phyloP scores from a whole-genome alignment of 768 basidiomycete genomes.

The Phanerochaete sordida region DNA sequence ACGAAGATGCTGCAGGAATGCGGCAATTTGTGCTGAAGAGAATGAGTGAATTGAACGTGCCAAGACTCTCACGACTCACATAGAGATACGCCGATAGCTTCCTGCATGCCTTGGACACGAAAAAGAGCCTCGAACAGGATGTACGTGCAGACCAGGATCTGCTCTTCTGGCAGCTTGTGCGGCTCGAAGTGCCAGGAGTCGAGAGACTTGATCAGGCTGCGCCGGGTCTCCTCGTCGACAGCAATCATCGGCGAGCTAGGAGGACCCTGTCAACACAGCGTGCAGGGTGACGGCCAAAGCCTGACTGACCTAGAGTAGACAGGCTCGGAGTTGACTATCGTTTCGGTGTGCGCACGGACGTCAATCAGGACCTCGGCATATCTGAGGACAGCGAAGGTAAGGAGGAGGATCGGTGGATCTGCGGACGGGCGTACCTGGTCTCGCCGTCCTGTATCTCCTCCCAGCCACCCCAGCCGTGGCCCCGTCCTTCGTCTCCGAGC shows the following conservation, averaged over 20 bases:
- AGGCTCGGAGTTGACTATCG: slow-evolving; percentile 60
- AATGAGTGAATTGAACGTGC: background rate
- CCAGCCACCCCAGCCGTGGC: slow-evolving; percentile 70
- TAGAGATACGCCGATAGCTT: slow-evolving; percentile 53
- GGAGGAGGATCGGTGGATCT: background rate
- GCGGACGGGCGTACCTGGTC: slow-evolving; percentile 41
- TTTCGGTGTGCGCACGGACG: slow-evolving; percentile 78
- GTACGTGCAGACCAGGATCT: slow-evolving; percentile 76
- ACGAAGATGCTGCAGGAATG: slow-evolving; percentile 85
- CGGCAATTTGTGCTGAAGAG: slow-evolving; percentile 60
- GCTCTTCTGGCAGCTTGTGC: slow-evolving; percentile 74
- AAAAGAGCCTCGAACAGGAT: slow-evolving; percentile 86
- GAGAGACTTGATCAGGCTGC: slow-evolving; percentile 61
- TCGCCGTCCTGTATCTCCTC: slow-evolving; percentile 44
- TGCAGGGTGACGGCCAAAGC: background rate
- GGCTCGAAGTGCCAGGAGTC: slow-evolving; percentile 92
- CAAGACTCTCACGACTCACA: slow-evolving; percentile 37
- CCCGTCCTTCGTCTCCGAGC: slow-evolving; percentile 54
- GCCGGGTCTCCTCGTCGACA: slow-evolving; percentile 46
- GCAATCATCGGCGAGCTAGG: slow-evolving; percentile 30
- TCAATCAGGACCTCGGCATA: slow-evolving; percentile 83
- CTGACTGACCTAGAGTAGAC: slow-evolving; percentile 1
- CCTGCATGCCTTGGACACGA: slow-evolving; percentile 70
- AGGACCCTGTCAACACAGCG: background rate
- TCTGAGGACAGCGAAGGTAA: slow-evolving; percentile 23